Conservation (phyloP, 2,329 filamentous ascomycete genomes). For the Pseudocercospora cruenta region DNA sequence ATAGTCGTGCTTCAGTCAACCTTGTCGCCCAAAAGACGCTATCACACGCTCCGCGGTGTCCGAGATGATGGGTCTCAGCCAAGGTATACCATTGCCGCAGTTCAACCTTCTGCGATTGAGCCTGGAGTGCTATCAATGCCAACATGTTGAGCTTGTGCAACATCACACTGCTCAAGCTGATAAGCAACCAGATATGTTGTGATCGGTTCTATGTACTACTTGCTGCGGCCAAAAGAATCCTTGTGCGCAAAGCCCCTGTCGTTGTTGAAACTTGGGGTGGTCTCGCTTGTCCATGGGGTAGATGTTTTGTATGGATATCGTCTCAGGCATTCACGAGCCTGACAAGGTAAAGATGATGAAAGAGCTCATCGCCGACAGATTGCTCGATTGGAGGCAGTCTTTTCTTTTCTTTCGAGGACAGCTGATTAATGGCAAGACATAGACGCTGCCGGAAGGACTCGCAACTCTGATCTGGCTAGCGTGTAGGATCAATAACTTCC, state of each 20-base stretch:
- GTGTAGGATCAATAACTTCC: neutral
- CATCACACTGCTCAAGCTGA: neutral
- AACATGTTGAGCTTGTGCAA: neutral
- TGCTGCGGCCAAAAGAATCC: neutral
- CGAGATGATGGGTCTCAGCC: conserved; percentile 11
- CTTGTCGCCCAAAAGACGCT: neutral
- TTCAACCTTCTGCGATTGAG: conserved; percentile 3
- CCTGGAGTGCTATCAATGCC: neutral
- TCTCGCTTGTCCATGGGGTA: neutral
- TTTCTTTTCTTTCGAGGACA: neutral
- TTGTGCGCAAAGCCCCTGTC: neutral
- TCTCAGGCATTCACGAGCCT: neutral
- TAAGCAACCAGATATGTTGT: neutral
- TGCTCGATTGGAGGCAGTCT: neutral
- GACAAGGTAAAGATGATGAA: neutral
- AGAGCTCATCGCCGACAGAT: neutral
- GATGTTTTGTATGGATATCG: neutral
- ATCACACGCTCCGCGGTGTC: conserved; percentile 3
- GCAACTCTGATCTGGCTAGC: neutral
- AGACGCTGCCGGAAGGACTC: neutral
- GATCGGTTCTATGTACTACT: neutral
- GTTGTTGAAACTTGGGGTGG: neutral
- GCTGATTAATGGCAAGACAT: neutral
- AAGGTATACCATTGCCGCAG: conserved; percentile 8
- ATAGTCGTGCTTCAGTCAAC: neutral